Evolutionary conservation across 2,329 filamentous ascomycete species (phyloP).

Genomic region (Alternaria sp.): DNA sequence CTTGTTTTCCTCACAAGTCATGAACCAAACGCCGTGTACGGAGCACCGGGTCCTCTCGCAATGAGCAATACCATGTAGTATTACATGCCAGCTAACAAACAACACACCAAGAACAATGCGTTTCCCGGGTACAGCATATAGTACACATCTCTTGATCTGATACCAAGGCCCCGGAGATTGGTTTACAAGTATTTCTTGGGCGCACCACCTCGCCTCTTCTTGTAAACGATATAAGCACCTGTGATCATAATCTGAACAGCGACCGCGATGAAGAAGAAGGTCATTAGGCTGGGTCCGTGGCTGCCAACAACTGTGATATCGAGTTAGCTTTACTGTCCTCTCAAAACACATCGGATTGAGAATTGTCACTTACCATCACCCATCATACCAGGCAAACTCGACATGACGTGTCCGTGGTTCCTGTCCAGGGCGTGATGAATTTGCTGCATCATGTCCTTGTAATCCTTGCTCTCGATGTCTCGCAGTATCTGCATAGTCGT

Average conservation of each 20-base stretch:
- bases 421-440: constrained; percentile 61
- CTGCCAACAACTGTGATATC: constrained; percentile 55
- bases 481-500: constrained; percentile 58
- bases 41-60: neutral
- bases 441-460: constrained; percentile 60
- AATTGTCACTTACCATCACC: constrained; percentile 53
- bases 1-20: neutral
- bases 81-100: neutral
- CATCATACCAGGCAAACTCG: constrained; percentile 59
- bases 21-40: neutral
- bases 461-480: constrained; percentile 64
- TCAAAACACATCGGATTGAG: neutral
- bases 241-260: constrained; percentile 75
- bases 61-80: neutral
- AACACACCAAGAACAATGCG: neutral
- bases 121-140: neutral
- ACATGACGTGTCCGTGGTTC: constrained; percentile 60
- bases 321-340: constrained; percentile 19
- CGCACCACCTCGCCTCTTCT: constrained; percentile 73
- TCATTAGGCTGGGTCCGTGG: constrained; percentile 63
- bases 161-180: neutral
- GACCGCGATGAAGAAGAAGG: constrained; percentile 74
- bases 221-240: constrained; percentile 76
- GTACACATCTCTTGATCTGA: neutral
- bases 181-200: constrained; percentile 88